Evolutionary conservation across 306 rosid genomes (phyloP).

Genomic region (Vigna nakashimae): DNA sequence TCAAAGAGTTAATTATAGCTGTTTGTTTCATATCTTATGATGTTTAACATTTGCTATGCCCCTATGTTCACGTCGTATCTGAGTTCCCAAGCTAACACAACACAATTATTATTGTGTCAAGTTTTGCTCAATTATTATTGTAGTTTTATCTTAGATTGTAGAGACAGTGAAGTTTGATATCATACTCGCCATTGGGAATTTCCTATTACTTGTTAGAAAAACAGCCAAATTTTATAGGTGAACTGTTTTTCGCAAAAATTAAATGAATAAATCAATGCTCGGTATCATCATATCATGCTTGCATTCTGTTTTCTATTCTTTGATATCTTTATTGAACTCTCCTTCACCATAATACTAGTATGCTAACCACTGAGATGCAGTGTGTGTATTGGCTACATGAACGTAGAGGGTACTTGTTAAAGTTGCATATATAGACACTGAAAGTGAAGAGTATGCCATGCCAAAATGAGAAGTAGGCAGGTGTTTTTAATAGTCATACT

Average conservation of each 20-base stretch:
- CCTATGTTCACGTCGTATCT: not conserved
- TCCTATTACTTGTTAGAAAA: constrained; percentile 1
- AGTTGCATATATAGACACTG: not conserved
- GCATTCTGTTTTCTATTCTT: not conserved
- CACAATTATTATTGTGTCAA: not conserved
- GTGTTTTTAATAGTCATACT: not conserved
- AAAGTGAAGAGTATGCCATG: constrained; percentile 4
- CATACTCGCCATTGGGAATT: not conserved
- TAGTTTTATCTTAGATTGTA: no score
- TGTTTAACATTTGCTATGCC: not conserved
- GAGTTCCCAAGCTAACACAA: not conserved
- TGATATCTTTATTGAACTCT: not conserved
- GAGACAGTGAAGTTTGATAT: not conserved
- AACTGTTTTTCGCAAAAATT: not conserved
- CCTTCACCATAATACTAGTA: not conserved
- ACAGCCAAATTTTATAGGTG: not conserved
- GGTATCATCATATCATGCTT: not conserved
- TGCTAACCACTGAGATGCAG: not conserved
- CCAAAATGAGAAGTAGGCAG: not conserved
- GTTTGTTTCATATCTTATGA: not conserved
- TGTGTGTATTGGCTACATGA: not conserved
- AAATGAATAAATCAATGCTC: not conserved
- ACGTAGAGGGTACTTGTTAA: constrained; percentile 2
- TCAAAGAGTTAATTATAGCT: not conserved
- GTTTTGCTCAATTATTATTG: not conserved